Percentiles rank a stretch among this genome's conserved stretches.
Evolutionary conservation across 2,329 filamentous ascomycete genomes (phyloP).

Genomic region (Trichoderma hamatum): DNA sequence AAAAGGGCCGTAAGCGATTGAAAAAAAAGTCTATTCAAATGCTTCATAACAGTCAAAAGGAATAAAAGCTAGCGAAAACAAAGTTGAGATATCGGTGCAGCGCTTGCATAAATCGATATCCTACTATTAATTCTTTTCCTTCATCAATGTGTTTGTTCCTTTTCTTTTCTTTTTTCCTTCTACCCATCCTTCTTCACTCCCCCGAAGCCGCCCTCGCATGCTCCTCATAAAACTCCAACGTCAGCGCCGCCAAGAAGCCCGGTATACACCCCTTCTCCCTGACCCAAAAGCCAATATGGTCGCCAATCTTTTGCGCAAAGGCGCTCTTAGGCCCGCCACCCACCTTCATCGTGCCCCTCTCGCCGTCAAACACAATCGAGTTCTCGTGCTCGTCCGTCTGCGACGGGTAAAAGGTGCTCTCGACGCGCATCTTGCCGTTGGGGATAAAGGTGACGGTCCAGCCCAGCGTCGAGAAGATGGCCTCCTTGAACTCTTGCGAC

Average conservation of each 20-base stretch:
- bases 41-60: not conserved
- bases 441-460: slow-evolving; percentile 96
- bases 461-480: slow-evolving; percentile 86
- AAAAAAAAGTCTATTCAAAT: not conserved
- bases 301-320: slow-evolving; percentile 83
- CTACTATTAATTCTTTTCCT: not conserved
- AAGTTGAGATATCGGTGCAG: slow-evolving; percentile 1
- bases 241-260: slow-evolving; percentile 87
- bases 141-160: no score
- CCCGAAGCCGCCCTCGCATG: slow-evolving; percentile 36
- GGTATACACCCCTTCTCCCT: slow-evolving; percentile 91
- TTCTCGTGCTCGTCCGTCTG: slow-evolving; percentile 70
- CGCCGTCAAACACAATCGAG: slow-evolving; percentile 83
- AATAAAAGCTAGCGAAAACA: not conserved
- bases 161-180: not conserved
- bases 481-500: slow-evolving; percentile 91
- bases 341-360: slow-evolving; percentile 97
- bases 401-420: slow-evolving; percentile 78
- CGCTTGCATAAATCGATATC: slow-evolving; percentile 21
- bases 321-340: slow-evolving; percentile 83
- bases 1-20: no score
- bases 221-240: slow-evolving; percentile 89
- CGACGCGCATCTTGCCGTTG: slow-evolving; percentile 94
- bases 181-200: not conserved
- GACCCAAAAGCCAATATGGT: slow-evolving; percentile 94